Conservation (phyloP, 352 stramenopile species). For the Chrysophaeum taylorii region DNA sequence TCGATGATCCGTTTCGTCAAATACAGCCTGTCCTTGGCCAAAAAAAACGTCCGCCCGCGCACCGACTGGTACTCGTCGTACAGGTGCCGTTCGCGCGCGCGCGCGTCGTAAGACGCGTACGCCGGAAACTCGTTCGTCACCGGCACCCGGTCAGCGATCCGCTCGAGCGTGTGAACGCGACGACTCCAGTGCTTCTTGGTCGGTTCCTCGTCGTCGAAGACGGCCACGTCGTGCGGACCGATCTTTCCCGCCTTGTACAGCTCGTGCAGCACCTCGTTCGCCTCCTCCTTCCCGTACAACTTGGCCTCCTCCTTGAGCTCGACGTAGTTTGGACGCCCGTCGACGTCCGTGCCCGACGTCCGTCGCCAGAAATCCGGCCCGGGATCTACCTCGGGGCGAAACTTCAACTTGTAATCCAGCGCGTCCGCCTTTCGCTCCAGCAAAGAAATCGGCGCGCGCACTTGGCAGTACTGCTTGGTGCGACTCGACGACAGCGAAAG, state of each 20-base stretch:
- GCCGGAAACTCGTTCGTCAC: constrained; percentile 1
- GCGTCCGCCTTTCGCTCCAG: constrained; percentile 11
- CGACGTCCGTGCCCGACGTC: background rate
- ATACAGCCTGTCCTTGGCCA: constrained; percentile 9
- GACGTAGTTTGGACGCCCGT: background rate
- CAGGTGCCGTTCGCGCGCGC: background rate
- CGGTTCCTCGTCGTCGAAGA: constrained; percentile 13
- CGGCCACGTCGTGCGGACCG: background rate
- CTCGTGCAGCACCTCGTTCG: background rate
- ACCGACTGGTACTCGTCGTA: constrained; percentile 9
- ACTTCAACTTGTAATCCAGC: constrained; percentile 19
- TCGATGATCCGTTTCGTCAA: constrained; percentile 16
- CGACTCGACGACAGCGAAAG: background rate
- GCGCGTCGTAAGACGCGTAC: background rate
- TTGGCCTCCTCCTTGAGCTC: background rate
- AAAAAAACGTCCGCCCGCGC: background rate
- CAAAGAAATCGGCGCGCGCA: background rate
- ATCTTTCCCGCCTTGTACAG: background rate
- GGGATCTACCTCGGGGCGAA: constrained; percentile 15
- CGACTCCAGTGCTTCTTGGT: constrained; percentile 6
- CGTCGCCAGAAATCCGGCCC: constrained; percentile 3
- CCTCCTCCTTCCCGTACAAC: background rate
- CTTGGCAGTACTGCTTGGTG: background rate
- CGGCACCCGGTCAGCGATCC: constrained; percentile 15
- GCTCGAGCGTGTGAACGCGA: constrained; percentile 16